Base-by-base conservation (phyloP, 2,329 filamentous ascomycete species). In the Davidsoniella eucalypti region DNA sequence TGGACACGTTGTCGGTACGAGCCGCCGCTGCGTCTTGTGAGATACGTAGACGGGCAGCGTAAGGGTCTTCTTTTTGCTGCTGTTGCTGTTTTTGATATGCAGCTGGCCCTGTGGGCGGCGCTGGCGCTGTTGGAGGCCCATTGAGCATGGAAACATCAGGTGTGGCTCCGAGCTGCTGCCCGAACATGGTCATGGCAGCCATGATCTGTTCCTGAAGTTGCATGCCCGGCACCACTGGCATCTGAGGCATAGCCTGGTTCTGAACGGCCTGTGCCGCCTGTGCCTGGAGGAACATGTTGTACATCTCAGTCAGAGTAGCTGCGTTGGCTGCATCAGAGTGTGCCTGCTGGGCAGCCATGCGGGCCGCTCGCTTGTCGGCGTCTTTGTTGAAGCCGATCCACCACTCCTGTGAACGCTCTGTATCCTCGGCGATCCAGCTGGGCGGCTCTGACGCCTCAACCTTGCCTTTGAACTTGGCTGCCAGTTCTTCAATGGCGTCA, bases 391-490 rank as follows among this genome's bases (percentile, higher is more conserved):
- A 70, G 0, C 71, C 72, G 9, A 67, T 60, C 63, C 69, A 70
- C 74, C 75, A 79, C 54, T 74, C 68, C 8, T 68, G 67, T 0
- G 69, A 63, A 54, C 67, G 67, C 29, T 69, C 68, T 2, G 67
- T 60, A 29, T 71, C 65, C 18, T 68, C 61, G 8, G 61, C 61
- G 55, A 78, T 66, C 67, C 73, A 75, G 16, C 68, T 66, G 1
- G 76, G 73, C 3, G 75, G 71, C 41, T 71, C 66, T 1, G 58
- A 68, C 2, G 73, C 61, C 12, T 73, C 74, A 53, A 66, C 73
- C 5, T 71, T 65, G 49, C 64, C 64, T 42, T 64, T 64, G 7
- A 76, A 59, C 38, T 62, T 59, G 29, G 64, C 65, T 2, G 65
- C 65, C 1, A 69, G 57, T 0, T 59, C 59, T 55, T 74, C 70